A percentile compares a stretch with the other conserved stretches of the same genome.
These are phyloP conservation scores for Xylaria intraflava DNA, from an alignment of 495 filamentous ascomycete species.

Conservation along the genomic window DNA sequence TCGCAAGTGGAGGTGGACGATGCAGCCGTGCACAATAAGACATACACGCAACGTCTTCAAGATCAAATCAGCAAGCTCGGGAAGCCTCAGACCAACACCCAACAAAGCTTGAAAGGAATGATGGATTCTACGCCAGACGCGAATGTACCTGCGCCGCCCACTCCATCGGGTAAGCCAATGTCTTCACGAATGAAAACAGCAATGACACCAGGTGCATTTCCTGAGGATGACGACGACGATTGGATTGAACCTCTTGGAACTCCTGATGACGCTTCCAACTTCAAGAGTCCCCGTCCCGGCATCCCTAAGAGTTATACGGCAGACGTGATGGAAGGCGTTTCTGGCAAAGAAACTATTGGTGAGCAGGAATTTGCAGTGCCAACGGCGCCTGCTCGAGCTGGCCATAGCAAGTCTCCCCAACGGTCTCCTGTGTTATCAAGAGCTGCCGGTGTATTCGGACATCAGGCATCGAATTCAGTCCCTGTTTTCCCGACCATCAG, in stretches of 20 bases:
- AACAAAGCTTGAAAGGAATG: conserved; percentile 66
- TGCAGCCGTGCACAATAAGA: conserved; percentile 62
- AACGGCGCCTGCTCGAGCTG: conserved; percentile 28
- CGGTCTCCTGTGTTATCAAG: conserved; percentile 32
- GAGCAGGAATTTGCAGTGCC: conserved; percentile 35
- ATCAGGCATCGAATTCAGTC: conserved; percentile 51
- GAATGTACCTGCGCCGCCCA: conserved; percentile 48
- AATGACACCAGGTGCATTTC: conserved; percentile 46
- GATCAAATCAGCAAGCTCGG: conserved; percentile 93
- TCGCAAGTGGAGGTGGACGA: conserved; percentile 28
- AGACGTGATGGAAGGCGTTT: conserved; percentile 54
- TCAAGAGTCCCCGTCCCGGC: conserved; percentile 39
- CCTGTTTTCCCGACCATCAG: conserved; percentile 38
- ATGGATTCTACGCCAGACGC: conserved; percentile 35
- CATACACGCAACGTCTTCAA: conserved; percentile 81
- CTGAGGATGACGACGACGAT: conserved; percentile 69
- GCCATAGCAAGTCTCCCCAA: conserved; percentile 29
- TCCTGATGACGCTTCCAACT: conserved; percentile 24
- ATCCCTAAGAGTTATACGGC: conserved; percentile 51
- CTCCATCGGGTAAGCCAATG: conserved; percentile 28
- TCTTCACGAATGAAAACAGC: conserved; percentile 29
- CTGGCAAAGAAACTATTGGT: conserved; percentile 37
- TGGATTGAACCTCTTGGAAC: conserved; percentile 66
- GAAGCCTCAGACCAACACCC: conserved; percentile 57
- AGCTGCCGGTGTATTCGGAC: conserved; percentile 29